Percentiles rank a stretch among this genome's conserved stretches.
Conservation (phyloP, 352 stramenopile genomes). For the Elongisporangium undulatum region DNA sequence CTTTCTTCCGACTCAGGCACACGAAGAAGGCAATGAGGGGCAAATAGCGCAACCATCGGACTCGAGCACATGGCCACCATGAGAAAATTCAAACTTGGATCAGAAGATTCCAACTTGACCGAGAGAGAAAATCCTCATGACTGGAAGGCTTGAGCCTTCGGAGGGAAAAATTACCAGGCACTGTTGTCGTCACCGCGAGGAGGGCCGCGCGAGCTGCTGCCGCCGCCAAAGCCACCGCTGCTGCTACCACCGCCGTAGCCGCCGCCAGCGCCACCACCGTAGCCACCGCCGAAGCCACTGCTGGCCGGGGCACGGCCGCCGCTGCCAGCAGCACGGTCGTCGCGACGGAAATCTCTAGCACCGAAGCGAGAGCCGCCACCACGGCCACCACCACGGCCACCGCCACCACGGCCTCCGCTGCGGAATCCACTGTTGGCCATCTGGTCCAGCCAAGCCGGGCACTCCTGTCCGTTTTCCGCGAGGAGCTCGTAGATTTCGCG, state of each 20-base stretch:
- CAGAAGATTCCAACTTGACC: conserved; percentile 4
- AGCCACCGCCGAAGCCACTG: conserved; percentile 12
- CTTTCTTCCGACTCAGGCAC: conserved; percentile 59
- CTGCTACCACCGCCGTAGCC: conserved; percentile 23
- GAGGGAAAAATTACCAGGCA: conserved; percentile 67
- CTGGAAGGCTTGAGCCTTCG: conserved; percentile 8
- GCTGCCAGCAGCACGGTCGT: conserved; percentile 50
- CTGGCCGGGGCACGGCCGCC: conserved; percentile 8
- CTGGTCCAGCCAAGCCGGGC: conserved; percentile 92
- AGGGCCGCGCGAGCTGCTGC: conserved; percentile 27
- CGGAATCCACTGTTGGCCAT: conserved; percentile 86
- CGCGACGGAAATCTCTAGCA: conserved; percentile 83
- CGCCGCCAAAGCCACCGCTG: conserved; percentile 24
- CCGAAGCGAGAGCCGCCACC: conserved; percentile 76
- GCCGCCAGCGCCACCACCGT: conserved; percentile 16
- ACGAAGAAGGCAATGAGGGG: conserved; percentile 26
- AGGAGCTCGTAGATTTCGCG: conserved; percentile 97
- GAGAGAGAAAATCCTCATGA: conserved; percentile 22
- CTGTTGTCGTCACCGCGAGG: conserved; percentile 81
- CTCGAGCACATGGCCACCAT: background rate
- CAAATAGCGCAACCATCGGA: background rate
- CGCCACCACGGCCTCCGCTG: conserved; percentile 48
- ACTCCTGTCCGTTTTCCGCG: conserved; percentile 94
- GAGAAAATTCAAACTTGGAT: conserved; percentile 9
- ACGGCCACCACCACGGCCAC: conserved; percentile 42